Conservation (phyloP, 495 filamentous ascomycete genomes). For the Xylaria castorea region DNA sequence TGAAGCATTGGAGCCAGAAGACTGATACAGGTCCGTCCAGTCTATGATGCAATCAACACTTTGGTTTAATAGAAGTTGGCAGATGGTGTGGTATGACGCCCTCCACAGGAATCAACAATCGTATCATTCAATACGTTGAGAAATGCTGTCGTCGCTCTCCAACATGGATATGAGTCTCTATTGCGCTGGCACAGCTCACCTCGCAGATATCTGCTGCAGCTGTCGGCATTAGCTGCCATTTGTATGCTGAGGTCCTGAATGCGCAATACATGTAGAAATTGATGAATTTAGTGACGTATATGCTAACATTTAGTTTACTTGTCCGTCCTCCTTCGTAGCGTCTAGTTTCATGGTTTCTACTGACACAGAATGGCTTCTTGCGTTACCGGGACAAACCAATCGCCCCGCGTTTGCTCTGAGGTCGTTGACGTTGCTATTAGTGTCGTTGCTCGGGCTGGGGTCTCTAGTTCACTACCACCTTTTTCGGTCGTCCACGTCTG, state of each 20-base stretch:
- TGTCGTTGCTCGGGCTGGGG: neutral
- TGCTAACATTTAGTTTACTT: neutral
- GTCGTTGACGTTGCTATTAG: slow-evolving; percentile 8
- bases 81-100: neutral
- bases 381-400: neutral
- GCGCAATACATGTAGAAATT: neutral
- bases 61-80: neutral
- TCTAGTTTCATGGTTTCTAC: neutral
- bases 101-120: slow-evolving; percentile 8
- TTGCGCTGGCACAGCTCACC: slow-evolving; percentile 11
- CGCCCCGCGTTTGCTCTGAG: neutral
- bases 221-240: slow-evolving; percentile 24
- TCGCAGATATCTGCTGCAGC: slow-evolving; percentile 19
- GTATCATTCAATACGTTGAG: neutral
- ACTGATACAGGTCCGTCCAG: neutral
- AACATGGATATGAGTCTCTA: neutral
- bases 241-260: slow-evolving; percentile 5
- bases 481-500: neutral
- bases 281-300: neutral
- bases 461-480: slow-evolving; percentile 5
- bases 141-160: neutral
- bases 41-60: neutral
- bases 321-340: neutral
- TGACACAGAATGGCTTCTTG: neutral
- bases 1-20: slow-evolving; percentile 18